Evolutionary conservation across 2,329 filamentous ascomycete species (phyloP), one percentile per base, ranked within the genome.

Genomic region (Raffaelea albimanens): DNA sequence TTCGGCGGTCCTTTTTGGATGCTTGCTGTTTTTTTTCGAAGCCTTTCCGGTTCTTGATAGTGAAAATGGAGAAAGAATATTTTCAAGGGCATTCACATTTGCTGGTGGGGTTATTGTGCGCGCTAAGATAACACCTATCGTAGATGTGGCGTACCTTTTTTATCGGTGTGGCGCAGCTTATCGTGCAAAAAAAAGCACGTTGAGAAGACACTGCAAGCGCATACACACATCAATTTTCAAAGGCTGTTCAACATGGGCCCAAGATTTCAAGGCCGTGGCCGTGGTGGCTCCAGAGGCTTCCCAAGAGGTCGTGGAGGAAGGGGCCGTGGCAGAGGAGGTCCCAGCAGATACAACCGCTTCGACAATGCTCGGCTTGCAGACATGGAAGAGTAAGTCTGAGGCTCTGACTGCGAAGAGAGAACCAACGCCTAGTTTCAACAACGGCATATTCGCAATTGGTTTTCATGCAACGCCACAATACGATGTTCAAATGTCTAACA

Each of bases 51-150:
- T 7, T 29, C 25, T n/a, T n/a, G n/a, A n/a, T n/a, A n/a, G n/a
- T n/a, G 25, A 41, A 52, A 48, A 48, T 48, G 43, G 14, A 19
- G 52, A 49, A 41, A 51, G 51, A 53, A 52, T 55, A 56, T 58
- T 56, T 56, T 57, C 53, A 45, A 56, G 50, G 53, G 51, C 45
- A 53, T 54, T 53, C 52, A 44, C 56, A 51, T 58, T 60, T 61
- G 52, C 46, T 51, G 53, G 52, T 52, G 52, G 50, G 53, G 45
- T 49, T 44, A 66, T 72, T 75, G 72, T 75, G 72, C 68, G 70
- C 71, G 68, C 70, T 72, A 73, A 71, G 71, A 73, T 73, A 73
- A 71, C 60, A 18, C 2, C 7, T 16, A 38, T 38, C 13, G 18
- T 29, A 29, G 25, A 13, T 29, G 25, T 29, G 25, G 40, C 29